A percentile compares a stretch with the other conserved stretches of the same genome.
These are phyloP conservation scores for Hericium coralloides DNA, from an alignment of 768 basidiomycete species.

Conservation along the genomic window DNA sequence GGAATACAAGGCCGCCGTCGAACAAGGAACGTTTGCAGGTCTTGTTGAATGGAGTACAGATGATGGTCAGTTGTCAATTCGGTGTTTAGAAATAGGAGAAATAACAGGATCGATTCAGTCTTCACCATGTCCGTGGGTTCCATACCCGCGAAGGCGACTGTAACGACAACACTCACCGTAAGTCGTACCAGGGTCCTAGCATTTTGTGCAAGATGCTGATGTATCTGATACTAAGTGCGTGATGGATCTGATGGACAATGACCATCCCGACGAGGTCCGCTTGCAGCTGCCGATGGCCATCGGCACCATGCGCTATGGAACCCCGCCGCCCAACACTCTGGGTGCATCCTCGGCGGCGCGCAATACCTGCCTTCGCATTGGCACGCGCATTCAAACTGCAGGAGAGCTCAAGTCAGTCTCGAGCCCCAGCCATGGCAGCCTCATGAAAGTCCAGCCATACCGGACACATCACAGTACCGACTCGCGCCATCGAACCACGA, in stretches of 20 bases:
- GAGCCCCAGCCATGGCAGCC: slow-evolving; percentile 36
- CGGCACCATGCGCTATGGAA: slow-evolving; percentile 41
- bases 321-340: slow-evolving; percentile 28
- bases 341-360: slow-evolving; percentile 21
- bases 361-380: slow-evolving; percentile 31
- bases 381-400: slow-evolving; percentile 39
- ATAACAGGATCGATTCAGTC: slow-evolving; percentile 23
- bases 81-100: too few species aligned
- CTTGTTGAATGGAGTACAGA: slow-evolving; percentile 41
- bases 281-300: slow-evolving; percentile 46
- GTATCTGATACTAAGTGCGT: slow-evolving; percentile 34
- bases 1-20: slow-evolving; percentile 32
- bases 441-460: slow-evolving; percentile 26
- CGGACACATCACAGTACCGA: slow-evolving; percentile 23
- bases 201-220: neutral
- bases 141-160: slow-evolving; percentile 32
- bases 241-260: slow-evolving; percentile 45
- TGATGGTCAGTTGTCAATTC: slow-evolving; percentile 33
- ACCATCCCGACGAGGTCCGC: slow-evolving; percentile 36
- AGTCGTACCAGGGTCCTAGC: slow-evolving; percentile 6
- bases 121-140: slow-evolving; percentile 52
- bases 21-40: slow-evolving; percentile 32
- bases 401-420: slow-evolving; percentile 30
- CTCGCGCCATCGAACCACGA: slow-evolving; percentile 33
- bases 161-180: slow-evolving; percentile 36